Conservation (phyloP, 805 yeast genomes). For the Candida michaelii region DNA sequence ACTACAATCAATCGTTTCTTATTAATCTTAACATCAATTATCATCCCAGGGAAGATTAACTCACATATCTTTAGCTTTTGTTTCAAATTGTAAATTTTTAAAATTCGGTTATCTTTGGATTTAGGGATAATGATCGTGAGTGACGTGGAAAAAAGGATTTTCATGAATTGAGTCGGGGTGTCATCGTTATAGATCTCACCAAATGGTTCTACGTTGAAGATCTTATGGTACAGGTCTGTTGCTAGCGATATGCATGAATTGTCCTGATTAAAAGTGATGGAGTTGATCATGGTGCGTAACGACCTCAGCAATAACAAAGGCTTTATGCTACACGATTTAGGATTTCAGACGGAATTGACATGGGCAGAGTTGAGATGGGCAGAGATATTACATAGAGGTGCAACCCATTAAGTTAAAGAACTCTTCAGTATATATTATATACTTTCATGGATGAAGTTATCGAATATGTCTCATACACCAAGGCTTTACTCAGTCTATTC, state of each 20-base stretch:
- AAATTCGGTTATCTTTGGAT: conserved; percentile 23
- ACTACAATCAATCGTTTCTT: conserved; percentile 79
- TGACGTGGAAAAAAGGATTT: conserved; percentile 43
- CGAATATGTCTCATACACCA: too few relatives aligned
- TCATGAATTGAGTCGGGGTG: conserved; percentile 31
- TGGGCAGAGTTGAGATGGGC: too few relatives aligned
- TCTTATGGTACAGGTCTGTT: conserved; percentile 31
- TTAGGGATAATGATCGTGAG: conserved; percentile 41
- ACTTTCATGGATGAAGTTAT: too few relatives aligned
- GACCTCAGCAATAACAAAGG: too few relatives aligned
- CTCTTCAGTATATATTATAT: too few relatives aligned
- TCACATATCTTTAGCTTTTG: conserved; percentile 69
- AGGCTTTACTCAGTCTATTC: neutral
- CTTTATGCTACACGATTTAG: too few relatives aligned
- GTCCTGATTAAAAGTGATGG: conserved; percentile 43
- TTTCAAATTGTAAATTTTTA: conserved; percentile 41
- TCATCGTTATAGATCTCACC: conserved; percentile 36
- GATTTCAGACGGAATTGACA: too few relatives aligned
- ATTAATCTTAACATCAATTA: conserved; percentile 73
- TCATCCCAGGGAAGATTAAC: conserved; percentile 76
- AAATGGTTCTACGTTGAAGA: conserved; percentile 47
- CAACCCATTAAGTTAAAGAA: too few relatives aligned
- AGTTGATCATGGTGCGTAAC: conserved; percentile 30
- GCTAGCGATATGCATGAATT: conserved; percentile 39
- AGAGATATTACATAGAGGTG: too few relatives aligned